Evolutionary conservation across 176 grass and related monocot genomes (phyloP).

Genomic region (Puya raimondii): DNA sequence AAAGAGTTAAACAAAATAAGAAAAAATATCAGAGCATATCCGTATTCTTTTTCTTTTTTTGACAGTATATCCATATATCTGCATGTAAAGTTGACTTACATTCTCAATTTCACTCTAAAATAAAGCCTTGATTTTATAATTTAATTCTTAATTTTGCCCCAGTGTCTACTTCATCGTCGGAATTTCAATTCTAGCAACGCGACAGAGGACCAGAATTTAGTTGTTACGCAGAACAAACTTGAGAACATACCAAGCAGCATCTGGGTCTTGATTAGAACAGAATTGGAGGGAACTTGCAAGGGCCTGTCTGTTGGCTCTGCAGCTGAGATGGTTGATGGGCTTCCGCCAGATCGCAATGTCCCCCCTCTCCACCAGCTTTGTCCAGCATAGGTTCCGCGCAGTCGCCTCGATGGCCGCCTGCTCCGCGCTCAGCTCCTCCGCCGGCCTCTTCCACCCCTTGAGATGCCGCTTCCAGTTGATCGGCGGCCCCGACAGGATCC

Average conservation of each 20-base stretch:
- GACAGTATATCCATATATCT: too few species aligned
- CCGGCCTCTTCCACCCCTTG: constrained; percentile 16
- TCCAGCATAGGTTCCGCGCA: constrained; percentile 26
- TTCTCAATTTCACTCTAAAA: too few species aligned
- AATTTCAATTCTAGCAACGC: too few species aligned
- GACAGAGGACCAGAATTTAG: neutral
- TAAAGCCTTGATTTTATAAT: too few species aligned
- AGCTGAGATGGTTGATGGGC: constrained; percentile 22
- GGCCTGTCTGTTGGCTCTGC: constrained; percentile 1
- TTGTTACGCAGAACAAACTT: neutral
- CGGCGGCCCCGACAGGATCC: constrained; percentile 26
- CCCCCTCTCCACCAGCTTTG: constrained; percentile 17
- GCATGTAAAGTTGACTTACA: too few species aligned
- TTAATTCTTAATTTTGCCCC: too few species aligned
- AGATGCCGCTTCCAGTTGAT: constrained; percentile 24
- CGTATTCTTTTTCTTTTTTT: too few species aligned
- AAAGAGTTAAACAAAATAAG: too few species aligned
- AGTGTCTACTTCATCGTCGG: too few species aligned
- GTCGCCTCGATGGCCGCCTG: constrained; percentile 19
- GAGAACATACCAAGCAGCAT: constrained; percentile 23
- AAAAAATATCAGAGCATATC: too few species aligned
- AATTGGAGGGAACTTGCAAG: neutral
- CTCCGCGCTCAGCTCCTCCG: constrained; percentile 22
- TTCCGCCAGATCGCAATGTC: constrained; percentile 29
- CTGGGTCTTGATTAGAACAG: constrained; percentile 25